Evolutionary conservation across 805 yeast species (phyloP), one percentile per base, ranked within the genome.

Genomic region (Starmerella stigmatis): DNA sequence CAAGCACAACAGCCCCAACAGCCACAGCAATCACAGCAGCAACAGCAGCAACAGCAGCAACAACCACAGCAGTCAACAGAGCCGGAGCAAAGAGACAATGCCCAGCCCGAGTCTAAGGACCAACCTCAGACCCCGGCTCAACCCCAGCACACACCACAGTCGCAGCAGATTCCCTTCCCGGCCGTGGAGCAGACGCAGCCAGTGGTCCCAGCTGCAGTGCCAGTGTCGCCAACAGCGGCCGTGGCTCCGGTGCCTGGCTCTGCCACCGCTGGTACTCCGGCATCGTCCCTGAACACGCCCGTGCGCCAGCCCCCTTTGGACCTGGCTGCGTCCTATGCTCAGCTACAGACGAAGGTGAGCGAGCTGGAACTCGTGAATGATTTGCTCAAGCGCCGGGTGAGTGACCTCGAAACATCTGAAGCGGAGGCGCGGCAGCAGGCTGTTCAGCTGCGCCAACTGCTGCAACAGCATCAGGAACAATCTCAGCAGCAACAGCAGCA

Each of bases 361-460:
- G 97, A 89, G 61, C 71, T 89, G 50, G 97, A 89, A 61, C 69
- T 88, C 34, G 94, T 89, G 32, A 88, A 86, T 57, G 96, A 88
- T 60, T 66, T 89, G 47, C 84, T 86, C 67, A 75, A 84, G 55
- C 75, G 89, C 6, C 75, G 94, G 54, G 84, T 89, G 35, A 69
- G 74, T 61, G 95, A 89, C 59, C 69, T 89, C 52, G 96, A 89
- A 64, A 55, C 60, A 12, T 51, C 62, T 2, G 71, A 67, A 47
- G 45, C 57, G 8, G 54, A 60, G 22, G 61, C 67, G 10, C 56
- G 68, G 6, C 51, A 54, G 28, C 44, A 48, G 17, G 51, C 42
- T 17, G 56, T 40, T 21, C 21, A 32, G 21, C 44, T 52, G 26
- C 47, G 38, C 38, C 17, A 28, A 20, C 39, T 32, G 25, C 42